Evolutionary conservation across 805 yeast genomes (phyloP).

Genomic region (Ogataea naganishii): DNA sequence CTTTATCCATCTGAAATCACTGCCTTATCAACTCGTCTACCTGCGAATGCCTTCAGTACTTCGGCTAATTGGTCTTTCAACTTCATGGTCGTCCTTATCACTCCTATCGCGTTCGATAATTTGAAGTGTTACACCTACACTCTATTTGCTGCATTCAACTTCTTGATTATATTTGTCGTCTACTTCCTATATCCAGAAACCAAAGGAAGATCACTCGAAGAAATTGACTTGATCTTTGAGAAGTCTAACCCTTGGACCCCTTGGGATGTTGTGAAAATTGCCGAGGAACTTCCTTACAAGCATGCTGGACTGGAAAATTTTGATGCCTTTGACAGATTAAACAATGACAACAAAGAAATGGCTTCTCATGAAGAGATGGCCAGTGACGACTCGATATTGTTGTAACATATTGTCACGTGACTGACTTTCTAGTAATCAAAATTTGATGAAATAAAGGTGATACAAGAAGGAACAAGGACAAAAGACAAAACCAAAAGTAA

Average conservation of each 20-base stretch:
- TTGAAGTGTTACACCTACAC: conserved; percentile 28
- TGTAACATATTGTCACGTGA: too few relatives aligned
- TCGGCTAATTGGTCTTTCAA: conserved; percentile 41
- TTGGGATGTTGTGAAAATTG: conserved; percentile 28
- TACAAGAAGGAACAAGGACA: too few relatives aligned
- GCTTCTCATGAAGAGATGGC: too few relatives aligned
- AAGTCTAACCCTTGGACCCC: conserved; percentile 11
- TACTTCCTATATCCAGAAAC: conserved; percentile 31
- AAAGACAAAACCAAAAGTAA: too few relatives aligned
- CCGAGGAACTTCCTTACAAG: too few relatives aligned
- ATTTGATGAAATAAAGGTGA: too few relatives aligned
- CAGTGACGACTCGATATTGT: too few relatives aligned
- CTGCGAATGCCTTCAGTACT: conserved; percentile 32
- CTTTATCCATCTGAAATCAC: conserved; percentile 45
- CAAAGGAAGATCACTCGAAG: conserved; percentile 31
- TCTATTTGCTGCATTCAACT: conserved; percentile 30
- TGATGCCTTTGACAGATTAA: too few relatives aligned
- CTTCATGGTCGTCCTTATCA: conserved; percentile 40
- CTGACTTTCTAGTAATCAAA: too few relatives aligned
- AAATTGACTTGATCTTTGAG: conserved; percentile 30
- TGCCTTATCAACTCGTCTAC: conserved; percentile 35
- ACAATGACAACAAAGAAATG: too few relatives aligned
- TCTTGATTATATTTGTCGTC: conserved; percentile 18
- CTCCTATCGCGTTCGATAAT: conserved; percentile 26
- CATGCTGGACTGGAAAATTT: too few relatives aligned